phyloP scores from a whole-genome alignment of 306 rosid genomes.

The Morella rubra region DNA sequence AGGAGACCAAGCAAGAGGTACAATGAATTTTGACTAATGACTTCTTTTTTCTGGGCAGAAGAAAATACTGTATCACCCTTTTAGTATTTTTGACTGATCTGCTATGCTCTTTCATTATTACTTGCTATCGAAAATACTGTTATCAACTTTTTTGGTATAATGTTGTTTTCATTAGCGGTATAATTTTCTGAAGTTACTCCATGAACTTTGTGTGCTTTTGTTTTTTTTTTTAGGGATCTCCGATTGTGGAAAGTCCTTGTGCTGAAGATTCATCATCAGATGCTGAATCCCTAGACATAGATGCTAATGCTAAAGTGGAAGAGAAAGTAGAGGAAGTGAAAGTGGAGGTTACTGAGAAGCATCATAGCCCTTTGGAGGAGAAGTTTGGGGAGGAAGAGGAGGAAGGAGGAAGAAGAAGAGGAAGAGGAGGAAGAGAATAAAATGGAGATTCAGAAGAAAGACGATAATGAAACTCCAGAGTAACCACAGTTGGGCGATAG shows the following conservation, averaged over 20 bases:
- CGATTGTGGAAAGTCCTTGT: constrained; percentile 60
- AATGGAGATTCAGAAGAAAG: constrained; percentile 43
- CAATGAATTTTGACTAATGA: constrained; percentile 19
- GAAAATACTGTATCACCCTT: background rate
- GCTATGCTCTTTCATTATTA: constrained; percentile 20
- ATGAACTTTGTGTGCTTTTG: constrained; percentile 1
- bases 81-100: constrained; percentile 8
- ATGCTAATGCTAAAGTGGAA: constrained; percentile 51
- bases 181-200: background rate
- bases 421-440: constrained; percentile 62
- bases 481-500: constrained; percentile 40
- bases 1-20: constrained; percentile 71
- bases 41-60: background rate
- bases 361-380: constrained; percentile 43
- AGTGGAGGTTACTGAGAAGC: constrained; percentile 53
- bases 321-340: constrained; percentile 50
- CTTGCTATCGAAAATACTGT: background rate
- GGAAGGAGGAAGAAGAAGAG: constrained; percentile 49
- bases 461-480: constrained; percentile 41
- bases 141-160: background rate
- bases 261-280: constrained; percentile 79
- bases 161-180: background rate
- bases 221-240: constrained; percentile 55
- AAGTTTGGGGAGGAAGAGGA: constrained; percentile 44
- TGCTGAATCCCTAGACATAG: constrained; percentile 56